Percentiles rank a stretch among this genome's conserved stretches.
Conservation (phyloP, 2,329 filamentous ascomycete genomes). For the Raffaelea ambrosiae region DNA sequence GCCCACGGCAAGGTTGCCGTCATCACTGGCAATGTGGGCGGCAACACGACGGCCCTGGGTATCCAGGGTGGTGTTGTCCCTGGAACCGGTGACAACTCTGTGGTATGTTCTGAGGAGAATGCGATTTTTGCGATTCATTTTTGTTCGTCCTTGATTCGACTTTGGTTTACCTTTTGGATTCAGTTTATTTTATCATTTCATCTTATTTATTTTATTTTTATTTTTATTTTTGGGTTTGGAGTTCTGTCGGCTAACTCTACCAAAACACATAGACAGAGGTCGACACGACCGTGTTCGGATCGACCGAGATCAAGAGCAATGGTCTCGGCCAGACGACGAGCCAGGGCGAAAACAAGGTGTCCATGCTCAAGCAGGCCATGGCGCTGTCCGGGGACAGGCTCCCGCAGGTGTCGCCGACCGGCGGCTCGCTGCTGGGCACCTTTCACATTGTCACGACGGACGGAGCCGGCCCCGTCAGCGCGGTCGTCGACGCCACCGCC, state of each 20-base stretch:
- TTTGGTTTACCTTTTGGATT: too few species aligned
- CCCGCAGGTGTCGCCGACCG: constrained; percentile 26
- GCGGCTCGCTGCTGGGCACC: constrained; percentile 25
- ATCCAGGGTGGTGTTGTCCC: constrained; percentile 49
- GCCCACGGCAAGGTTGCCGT: constrained; percentile 53
- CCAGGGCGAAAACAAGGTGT: constrained; percentile 25
- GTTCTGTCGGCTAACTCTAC: too few species aligned
- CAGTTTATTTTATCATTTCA: too few species aligned
- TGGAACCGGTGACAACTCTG: constrained; percentile 45
- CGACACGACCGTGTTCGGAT: constrained; percentile 35
- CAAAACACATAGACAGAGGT: constrained; percentile 30
- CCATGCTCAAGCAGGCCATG: constrained; percentile 23
- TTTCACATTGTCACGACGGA: constrained; percentile 33
- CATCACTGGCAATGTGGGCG: constrained; percentile 49
- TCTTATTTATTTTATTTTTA: too few species aligned
- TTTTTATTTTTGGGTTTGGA: too few species aligned
- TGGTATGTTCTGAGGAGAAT: too few species aligned
- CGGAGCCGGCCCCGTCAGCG: constrained; percentile 29
- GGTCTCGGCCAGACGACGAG: constrained; percentile 29
- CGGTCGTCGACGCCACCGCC: constrained; percentile 28
- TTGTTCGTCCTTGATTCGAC: too few species aligned
- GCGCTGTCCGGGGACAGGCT: constrained; percentile 26
- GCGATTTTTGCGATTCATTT: too few species aligned
- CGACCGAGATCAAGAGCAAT: constrained; percentile 23
- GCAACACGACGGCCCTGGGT: constrained; percentile 41